Conservation (phyloP, 1,139 yeast species). For the Diutina mesorugosa region DNA sequence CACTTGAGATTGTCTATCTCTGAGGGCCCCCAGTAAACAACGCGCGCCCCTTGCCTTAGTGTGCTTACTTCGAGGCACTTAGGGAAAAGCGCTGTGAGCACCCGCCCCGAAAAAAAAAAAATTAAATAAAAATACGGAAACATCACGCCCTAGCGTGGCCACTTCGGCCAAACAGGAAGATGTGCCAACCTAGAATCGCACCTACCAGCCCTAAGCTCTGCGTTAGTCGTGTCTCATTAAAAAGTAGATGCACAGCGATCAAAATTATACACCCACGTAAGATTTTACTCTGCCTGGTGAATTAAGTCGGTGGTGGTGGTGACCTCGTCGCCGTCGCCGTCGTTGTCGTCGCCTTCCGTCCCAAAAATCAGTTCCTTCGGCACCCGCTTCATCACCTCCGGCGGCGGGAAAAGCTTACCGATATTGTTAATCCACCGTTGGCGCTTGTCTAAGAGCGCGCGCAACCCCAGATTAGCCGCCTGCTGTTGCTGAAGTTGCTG, state of each 20-base stretch:
- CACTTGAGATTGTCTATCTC: neutral
- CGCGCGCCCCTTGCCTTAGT: neutral
- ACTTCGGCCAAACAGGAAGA: neutral
- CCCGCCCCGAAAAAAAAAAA: neutral
- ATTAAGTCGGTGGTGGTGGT: neutral
- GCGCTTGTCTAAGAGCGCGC: slow-evolving; percentile 74
- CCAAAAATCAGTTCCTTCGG: slow-evolving; percentile 45
- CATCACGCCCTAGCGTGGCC: neutral
- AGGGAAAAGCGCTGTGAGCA: neutral
- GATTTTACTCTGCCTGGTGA: neutral
- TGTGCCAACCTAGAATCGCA: neutral
- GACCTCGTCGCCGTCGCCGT: slow-evolving; percentile 17
- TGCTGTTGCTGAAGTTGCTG: slow-evolving; percentile 30
- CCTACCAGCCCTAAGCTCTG: neutral
- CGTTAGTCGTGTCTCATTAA: neutral
- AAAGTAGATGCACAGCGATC: neutral
- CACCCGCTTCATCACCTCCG: slow-evolving; percentile 61
- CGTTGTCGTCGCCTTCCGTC: slow-evolving; percentile 7
- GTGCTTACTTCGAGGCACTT: neutral
- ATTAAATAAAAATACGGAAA: no score
- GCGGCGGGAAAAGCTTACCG: slow-evolving; percentile 67
- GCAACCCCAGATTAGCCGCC: slow-evolving; percentile 65
- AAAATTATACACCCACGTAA: neutral
- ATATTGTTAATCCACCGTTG: slow-evolving; percentile 80
- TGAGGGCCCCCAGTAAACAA: neutral